Base-by-base conservation (phyloP, 2,329 filamentous ascomycete species). In the Beauveria sp. region DNA sequence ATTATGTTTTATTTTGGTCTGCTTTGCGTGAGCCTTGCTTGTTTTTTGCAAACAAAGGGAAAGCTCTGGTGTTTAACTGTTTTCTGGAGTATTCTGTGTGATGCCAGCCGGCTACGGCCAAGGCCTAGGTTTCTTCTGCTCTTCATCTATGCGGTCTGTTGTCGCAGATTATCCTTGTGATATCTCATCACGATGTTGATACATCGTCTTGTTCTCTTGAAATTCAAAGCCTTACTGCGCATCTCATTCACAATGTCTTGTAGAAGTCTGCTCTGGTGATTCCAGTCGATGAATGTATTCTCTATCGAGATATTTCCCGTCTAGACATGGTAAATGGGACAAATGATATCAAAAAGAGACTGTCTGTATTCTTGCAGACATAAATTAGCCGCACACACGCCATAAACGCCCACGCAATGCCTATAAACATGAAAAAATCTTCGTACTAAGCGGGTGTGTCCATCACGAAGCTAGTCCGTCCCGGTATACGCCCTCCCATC, bases 401-500 rank as follows among this genome's bases (percentile, higher is more conserved):
- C 47, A 46, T 37, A 60, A 64, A 61, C 55, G 44, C 60, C 62
- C 61, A 55, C 48, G 63, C 61, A 64, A 64, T 63, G 56, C 63
- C 26, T 24, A 22, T 3, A 28, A 47, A 51, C 37, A 52, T 37
- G 2, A 24, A 60, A 59, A 34, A 22, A 54, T 10, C 20, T 50
- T 28, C 16, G 5, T 47, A 18, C 6, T 26, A 14, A 41, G 30
- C 37, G 2, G 6, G 8, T 30, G 24, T 3, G 5, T 8, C 37
- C 47, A 14, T 60, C 22, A 51, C 59, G 58, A 71, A 20, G 62
- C 61, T 14, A 66, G 44, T 7, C 70, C 71, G 43, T 73, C 67
- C 8, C 71, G 69, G 61, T 84, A 85, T 0, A 84, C 68, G 2
- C 77, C 80, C 64, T 84, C 77, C 80, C 81, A 84, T 37, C 76